Evolutionary conservation across 2,329 filamentous ascomycete species (phyloP), one percentile per base, ranked within the genome.

Genomic region (Cercospora citrullina): DNA sequence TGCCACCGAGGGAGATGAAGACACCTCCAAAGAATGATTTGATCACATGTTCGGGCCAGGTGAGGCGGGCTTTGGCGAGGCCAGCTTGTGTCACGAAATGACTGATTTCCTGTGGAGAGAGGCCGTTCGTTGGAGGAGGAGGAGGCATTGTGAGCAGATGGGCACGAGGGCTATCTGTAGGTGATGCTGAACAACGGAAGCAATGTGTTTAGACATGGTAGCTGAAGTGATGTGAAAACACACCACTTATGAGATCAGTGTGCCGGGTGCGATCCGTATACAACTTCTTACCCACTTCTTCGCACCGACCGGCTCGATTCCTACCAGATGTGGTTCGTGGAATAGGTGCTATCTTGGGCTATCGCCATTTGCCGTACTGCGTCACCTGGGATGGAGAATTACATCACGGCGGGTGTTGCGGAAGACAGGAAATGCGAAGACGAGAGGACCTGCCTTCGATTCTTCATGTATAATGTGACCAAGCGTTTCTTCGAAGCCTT

Each of bases 31-130:
- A 61, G 36, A 61, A 61, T 1, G 59, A 61, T 18, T 61, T 61
- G 33, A 61, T 39, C 12, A 61, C 23, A 36, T 61, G 48, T 39
- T 61, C 59, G 36, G 31, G n/a, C 59, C 59, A 61, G 12, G 36
- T 61, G 12, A 39, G 59, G 12, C 36, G 59, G 18, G 59, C 30
- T 61, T 60, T 60, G 31, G 57, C 57, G 57, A 60, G 28, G 21
- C 31, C 57, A 31, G 57, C 28, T 23, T 36, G 21, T 16, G 59
- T 61, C 10, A 61, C 36, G 8, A 61, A 42, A 4, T 61, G 59
- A n/a, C 31, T 39, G 21, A 61, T 61, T 26, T 61, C 59, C 48
- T 61, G 59, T 16, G 59, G 59, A 7, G 59, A 61, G 36, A 42
- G 36, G 59, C 59, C 59, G 16, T 61, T 61, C 3, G 59, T 45